These are phyloP conservation scores for Nothophytophthora sp. DNA, from an alignment of 352 stramenopile species.

Conservation along the genomic window DNA sequence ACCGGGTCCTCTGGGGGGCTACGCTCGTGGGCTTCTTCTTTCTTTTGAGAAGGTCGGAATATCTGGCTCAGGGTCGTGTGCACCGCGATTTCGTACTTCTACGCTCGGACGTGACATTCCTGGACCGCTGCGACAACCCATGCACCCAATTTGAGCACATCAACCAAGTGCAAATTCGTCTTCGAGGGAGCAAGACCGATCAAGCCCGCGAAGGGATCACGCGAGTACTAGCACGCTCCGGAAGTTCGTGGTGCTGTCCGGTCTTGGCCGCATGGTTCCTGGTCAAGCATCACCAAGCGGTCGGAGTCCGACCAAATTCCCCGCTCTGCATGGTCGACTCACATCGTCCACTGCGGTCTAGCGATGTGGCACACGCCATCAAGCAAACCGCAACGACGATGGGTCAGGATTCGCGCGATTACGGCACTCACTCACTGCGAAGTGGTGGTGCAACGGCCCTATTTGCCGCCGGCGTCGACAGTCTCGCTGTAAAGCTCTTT, in stretches of 20 bases:
- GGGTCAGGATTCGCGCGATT: neutral
- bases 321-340: neutral
- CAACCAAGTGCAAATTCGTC: neutral
- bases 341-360: neutral
- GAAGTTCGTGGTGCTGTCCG: neutral
- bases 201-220: neutral
- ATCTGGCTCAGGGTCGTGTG: neutral
- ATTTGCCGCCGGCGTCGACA: neutral
- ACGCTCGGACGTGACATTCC: neutral
- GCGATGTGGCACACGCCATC: neutral
- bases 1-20: slow-evolving; percentile 3
- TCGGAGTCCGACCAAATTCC: neutral
- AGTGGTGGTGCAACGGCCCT: slow-evolving; percentile 6
- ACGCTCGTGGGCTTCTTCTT: slow-evolving; percentile 10
- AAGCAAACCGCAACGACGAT: neutral
- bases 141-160: neutral
- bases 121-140: neutral
- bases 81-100: neutral
- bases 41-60: slow-evolving; percentile 2
- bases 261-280: slow-evolving; percentile 1
- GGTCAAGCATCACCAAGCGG: neutral
- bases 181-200: slow-evolving; percentile 1
- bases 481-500: slow-evolving; percentile 1
- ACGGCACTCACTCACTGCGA: slow-evolving; percentile 3
- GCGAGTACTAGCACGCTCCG: neutral